Base-by-base conservation (phyloP, 495 filamentous ascomycete genomes). In the Friedmanniomyces endolithicus region DNA sequence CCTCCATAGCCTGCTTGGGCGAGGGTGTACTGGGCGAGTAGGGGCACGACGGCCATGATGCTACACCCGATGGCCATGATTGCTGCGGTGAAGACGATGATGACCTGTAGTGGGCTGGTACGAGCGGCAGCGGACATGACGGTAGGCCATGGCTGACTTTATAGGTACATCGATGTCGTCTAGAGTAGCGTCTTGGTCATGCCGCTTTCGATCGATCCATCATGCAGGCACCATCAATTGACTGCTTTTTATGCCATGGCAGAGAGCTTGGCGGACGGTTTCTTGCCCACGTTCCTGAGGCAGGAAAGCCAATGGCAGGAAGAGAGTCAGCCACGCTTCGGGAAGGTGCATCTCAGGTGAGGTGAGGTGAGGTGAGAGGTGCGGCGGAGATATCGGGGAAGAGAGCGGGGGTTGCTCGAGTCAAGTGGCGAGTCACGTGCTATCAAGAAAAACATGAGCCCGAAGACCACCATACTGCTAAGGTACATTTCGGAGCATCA, bases 11-110 rank as follows among this genome's bases (percentile, higher is more conserved):
- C 17, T 4, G 43, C 43, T 33, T 58, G 55, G 4, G 55, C 55
- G 17, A 57, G 55, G 7, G 55, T 34, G 22, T 57, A 52, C 55
- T 57, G 55, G 11, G 55, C 55, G 24, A 57, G 19, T 9, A 52
- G 14, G 7, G 48, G 55, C 55, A 31, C 55, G 3, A 57, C 4
- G 25, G 48, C 55, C 55, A 57, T 35, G 29, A 39, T 37, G 25
- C 43, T 55, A 23, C 35, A 11, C 20, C 11, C 17, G 17, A n/a
- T 23, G 2, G 50, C 31, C 50, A 52, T 52, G 4, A 17, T 40
- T 24, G 24, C 35, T 39, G 19, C 31, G 24, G n/a, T 23, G 24
- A 52, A 2, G 35, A 40, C 6, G 25, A 41, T 8, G 50, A 33
- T 25, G 27, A 31, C 9, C 27, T 31, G 27, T 31, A 31, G 27